Evolutionary conservation across 441 rosid species (phyloP), one percentile per base, ranked within the genome.

Genomic region (Jatropha podagrica): DNA sequence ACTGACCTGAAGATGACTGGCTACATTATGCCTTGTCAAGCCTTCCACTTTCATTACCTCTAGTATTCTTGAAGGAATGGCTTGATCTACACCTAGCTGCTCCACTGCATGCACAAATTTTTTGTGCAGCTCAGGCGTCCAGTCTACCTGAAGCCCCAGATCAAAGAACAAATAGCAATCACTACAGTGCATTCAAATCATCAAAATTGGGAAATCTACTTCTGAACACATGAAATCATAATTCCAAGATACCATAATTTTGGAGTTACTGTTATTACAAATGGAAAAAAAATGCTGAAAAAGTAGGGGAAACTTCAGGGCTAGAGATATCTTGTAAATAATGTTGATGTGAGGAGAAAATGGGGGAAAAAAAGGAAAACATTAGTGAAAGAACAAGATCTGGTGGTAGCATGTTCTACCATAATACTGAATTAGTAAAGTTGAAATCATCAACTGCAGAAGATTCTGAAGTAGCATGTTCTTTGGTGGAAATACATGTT

Each of bases 1-100:
- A 72, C 86, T 26, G 74, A 92, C 99, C 97, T 96, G 99, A 63
- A 96, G 97, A 83, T 96, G 99, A 79, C 99, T 96, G 65, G 99
- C 98, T 62, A 96, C 90, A 85, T 94, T 96, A 79, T 96, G 98
- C 86, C 99, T 87, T 10, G 99, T 94, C 81, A 96, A 81, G 38
- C 94, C 94, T 32, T 88, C 90, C 74, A 89, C 97, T 87, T 96
- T 94, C 99, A 96, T 96, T 68, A 91, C 74, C 83, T 96, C 98
- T 20, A 96, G 91, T 86, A 96, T 94, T 69, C 92, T 82, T 7
- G 99, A 96, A 77, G 99, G 99, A 80, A 96, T 92, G 41, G 97
- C 97, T 83, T 92, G 97, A 83, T 92, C 99, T 12, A 90, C 74
- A 2, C 99, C 98, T 18, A 96, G 88, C 76, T 90, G 90, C 83